phyloP scores from a whole-genome alignment of 345 rosid species.

The Raphanus raphanistrum region DNA sequence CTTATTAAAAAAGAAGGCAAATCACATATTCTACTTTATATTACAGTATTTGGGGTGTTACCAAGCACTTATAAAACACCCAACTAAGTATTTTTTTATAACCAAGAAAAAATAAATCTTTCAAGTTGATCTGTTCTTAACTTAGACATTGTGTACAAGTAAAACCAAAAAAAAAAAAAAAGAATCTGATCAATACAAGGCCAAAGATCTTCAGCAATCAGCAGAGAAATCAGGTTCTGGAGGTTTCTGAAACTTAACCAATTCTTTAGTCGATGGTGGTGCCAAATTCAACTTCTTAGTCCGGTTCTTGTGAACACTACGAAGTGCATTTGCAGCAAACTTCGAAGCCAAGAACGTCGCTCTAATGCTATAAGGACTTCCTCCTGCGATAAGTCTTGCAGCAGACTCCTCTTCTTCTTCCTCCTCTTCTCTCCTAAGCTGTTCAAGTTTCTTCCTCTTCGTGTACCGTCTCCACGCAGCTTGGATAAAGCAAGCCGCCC shows the following conservation, averaged over 20 bases:
- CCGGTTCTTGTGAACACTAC: constrained; percentile 80
- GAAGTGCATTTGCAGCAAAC: constrained; percentile 91
- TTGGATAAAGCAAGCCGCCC: constrained; percentile 97
- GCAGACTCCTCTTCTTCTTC: constrained; percentile 41
- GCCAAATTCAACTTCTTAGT: constrained; percentile 39
- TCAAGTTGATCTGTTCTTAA: constrained; percentile 2
- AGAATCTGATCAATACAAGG: neutral
- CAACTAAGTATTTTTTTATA: neutral
- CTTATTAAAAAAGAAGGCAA: neutral
- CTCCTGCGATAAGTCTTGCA: constrained; percentile 38
- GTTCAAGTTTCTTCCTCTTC: constrained; percentile 79
- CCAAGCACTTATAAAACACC: neutral
- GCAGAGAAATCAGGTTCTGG: constrained; percentile 96
- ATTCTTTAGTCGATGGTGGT: constrained; percentile 59
- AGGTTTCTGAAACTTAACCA: constrained; percentile 88
- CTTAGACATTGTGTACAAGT: constrained; percentile 33
- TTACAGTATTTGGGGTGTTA: constrained; percentile 19
- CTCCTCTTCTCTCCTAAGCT: constrained; percentile 71
- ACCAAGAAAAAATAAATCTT: neutral
- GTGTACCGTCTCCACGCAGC: constrained; percentile 92
- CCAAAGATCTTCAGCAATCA: constrained; percentile 75
- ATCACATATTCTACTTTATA: neutral
- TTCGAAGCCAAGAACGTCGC: constrained; percentile 88
- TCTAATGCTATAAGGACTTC: constrained; percentile 72
- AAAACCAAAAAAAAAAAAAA: neutral